These are phyloP conservation scores for Pythium graminicola DNA, from an alignment of 352 stramenopile genomes.

Conservation along the genomic window DNA sequence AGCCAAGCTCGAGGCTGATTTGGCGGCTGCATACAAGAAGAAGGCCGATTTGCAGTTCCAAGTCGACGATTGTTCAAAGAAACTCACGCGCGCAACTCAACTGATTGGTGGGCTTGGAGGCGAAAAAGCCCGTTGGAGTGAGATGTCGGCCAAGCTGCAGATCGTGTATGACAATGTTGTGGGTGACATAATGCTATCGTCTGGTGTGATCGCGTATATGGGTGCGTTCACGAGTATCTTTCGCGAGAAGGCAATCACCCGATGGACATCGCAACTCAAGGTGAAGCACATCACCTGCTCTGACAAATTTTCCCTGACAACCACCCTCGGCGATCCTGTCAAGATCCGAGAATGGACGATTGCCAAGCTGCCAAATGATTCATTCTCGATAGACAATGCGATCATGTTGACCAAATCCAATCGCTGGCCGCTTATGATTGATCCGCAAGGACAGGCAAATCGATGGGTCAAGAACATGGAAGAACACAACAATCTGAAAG, in stretches of 20 bases:
- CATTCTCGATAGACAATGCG: slow-evolving; percentile 93
- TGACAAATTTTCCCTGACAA: slow-evolving; percentile 68
- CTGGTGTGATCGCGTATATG: slow-evolving; percentile 93
- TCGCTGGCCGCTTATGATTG: slow-evolving; percentile 96
- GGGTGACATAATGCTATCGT: slow-evolving; percentile 91
- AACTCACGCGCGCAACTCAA: slow-evolving; percentile 88
- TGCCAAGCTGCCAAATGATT: slow-evolving; percentile 92
- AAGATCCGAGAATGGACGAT: slow-evolving; percentile 93
- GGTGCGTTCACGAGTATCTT: slow-evolving; percentile 91
- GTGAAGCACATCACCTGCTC: slow-evolving; percentile 79
- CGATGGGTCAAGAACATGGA: slow-evolving; percentile 96
- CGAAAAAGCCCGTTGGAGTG: slow-evolving; percentile 90
- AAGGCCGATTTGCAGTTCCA: slow-evolving; percentile 88
- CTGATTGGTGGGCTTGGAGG: slow-evolving; percentile 91
- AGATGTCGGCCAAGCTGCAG: slow-evolving; percentile 83
- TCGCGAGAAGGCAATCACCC: slow-evolving; percentile 78
- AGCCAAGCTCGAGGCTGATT: slow-evolving; percentile 77
- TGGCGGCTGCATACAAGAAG: slow-evolving; percentile 90
- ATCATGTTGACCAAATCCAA: slow-evolving; percentile 91
- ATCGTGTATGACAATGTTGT: slow-evolving; percentile 88
- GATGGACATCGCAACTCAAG: slow-evolving; percentile 70
- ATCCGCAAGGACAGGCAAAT: slow-evolving; percentile 93
- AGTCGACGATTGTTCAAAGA: slow-evolving; percentile 91
- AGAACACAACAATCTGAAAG: slow-evolving; percentile 83
- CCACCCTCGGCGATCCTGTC: slow-evolving; percentile 88